Base-by-base conservation (phyloP, 2,329 filamentous ascomycete species). In the Fusarium sp. region DNA sequence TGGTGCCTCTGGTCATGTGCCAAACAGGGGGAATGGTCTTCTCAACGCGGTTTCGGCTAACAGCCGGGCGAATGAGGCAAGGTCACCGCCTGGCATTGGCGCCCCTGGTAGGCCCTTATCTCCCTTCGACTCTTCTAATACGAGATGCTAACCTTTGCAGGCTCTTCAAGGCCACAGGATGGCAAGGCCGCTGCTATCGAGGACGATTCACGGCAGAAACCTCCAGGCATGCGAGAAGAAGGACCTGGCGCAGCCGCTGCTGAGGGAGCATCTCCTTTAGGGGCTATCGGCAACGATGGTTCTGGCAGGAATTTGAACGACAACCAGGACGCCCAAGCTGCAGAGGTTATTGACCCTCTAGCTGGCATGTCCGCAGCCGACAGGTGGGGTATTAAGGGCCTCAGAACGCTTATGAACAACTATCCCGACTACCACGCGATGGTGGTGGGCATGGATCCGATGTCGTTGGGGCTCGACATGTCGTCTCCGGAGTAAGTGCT, bases 21-120 rank as follows among this genome's bases (percentile, higher is more conserved):
- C 85, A 65, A 86, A 83, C 66, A 84, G 89, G 65, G 90, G 87
- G 14, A 92, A 92, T 77, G 90, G 90, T 10, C 83, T 92, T 43
- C 81, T 92, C 54, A 92, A 90, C 77, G 90, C 90, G 4, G 81
- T 92, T n/a, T 90, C 90, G 50, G 89, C 89, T 6, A 91, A 88
- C 71, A 87, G 83, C 66, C 85, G 89, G 63, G 81, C 86, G 38
- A 82, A 83, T 52, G 87, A 91, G 56, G 78, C 76, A 57, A 86
- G 87, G 65, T 87, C 88, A 38, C 86, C 88, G 3, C 84, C 86
- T 59, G 85, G 84, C 37, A 81, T 83, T 22, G 80, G 82, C 60
- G 76, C 79, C 35, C 80, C 82, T 71, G 83, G 83, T 85, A 79
- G 69, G 76, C 58, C 58, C 20, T 32, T 22, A 15, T 17, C 6